Percentiles rank a stretch among this genome's conserved stretches.
phyloP scores from a whole-genome alignment of 1,284 basidiomycete genomes.

The Marasmius tenuissimus region DNA sequence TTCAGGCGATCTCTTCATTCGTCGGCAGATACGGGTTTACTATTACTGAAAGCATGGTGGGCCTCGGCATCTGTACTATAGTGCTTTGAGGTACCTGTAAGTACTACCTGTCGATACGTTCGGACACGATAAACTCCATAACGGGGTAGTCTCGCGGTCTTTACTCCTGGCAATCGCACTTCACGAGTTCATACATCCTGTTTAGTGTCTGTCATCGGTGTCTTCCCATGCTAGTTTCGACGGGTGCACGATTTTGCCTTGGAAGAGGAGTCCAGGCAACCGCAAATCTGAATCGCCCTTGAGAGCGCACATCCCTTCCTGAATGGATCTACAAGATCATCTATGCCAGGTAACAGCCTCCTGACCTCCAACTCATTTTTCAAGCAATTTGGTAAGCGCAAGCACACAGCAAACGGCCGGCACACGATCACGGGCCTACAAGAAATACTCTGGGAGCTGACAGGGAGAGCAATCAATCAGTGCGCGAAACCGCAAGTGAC shows the following conservation, averaged over 20 bases:
- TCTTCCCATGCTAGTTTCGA: not conserved
- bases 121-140: not conserved
- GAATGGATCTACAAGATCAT: too few species aligned
- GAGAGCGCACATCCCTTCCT: too few species aligned
- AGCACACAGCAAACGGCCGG: not conserved
- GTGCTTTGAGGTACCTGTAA: not conserved
- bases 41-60: conserved; percentile 11
- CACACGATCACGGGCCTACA: conserved; percentile 37
- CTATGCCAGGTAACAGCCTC: too few species aligned
- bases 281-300: too few species aligned
- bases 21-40: conserved; percentile 4
- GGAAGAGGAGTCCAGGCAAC: too few species aligned
- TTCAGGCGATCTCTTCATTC: conserved; percentile 19
- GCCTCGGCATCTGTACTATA: not conserved
- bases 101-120: not conserved
- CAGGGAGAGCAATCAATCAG: conserved; percentile 10
- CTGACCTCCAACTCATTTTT: too few species aligned
- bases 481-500: conserved; percentile 7
- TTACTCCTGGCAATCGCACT: not conserved
- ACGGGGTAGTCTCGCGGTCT: not conserved
- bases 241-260: too few species aligned
- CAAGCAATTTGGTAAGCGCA: too few species aligned
- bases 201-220: not conserved
- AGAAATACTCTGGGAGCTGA: conserved; percentile 73
- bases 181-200: not conserved